These are phyloP conservation scores for Paramecium tetraurelia DNA, from an alignment of 73 alveolate genomes.

Conservation along the genomic window DNA sequence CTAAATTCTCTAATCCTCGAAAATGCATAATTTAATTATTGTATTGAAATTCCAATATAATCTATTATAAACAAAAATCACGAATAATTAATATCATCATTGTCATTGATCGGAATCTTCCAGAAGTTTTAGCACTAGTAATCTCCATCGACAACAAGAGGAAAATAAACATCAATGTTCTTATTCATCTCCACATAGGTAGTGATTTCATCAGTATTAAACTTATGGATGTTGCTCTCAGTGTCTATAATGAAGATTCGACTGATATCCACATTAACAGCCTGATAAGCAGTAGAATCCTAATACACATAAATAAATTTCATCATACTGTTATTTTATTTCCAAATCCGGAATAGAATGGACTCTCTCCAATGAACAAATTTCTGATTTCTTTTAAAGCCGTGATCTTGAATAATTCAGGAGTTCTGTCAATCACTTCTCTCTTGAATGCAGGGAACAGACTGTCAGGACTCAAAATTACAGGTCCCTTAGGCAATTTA, in stretches of 20 bases:
- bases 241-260: slow-evolving; percentile 86
- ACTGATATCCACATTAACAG: slow-evolving; percentile 78
- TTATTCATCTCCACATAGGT: slow-evolving; percentile 15
- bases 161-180: slow-evolving; percentile 14
- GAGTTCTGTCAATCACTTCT: slow-evolving; percentile 90
- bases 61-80: background rate
- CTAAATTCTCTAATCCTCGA: slow-evolving; percentile 72
- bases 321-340: slow-evolving; percentile 80
- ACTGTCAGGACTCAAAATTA: slow-evolving; percentile 95
- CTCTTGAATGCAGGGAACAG: slow-evolving; percentile 84
- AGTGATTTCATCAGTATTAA: background rate
- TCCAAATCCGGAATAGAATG: slow-evolving; percentile 98
- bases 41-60: background rate
- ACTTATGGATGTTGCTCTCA: slow-evolving; percentile 23
- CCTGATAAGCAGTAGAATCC: slow-evolving; percentile 95
- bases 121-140: background rate
- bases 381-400: slow-evolving; percentile 83
- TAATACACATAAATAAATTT: background rate
- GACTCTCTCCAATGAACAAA: slow-evolving; percentile 82
- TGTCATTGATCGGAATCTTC: background rate
- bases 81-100: background rate
- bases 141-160: background rate
- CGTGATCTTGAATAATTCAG: slow-evolving; percentile 88
- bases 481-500: slow-evolving; percentile 92
- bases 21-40: background rate